These are phyloP conservation scores for Calamus simplicifolius DNA, from an alignment of 176 grass and related monocot genomes.

Conservation along the genomic window DNA sequence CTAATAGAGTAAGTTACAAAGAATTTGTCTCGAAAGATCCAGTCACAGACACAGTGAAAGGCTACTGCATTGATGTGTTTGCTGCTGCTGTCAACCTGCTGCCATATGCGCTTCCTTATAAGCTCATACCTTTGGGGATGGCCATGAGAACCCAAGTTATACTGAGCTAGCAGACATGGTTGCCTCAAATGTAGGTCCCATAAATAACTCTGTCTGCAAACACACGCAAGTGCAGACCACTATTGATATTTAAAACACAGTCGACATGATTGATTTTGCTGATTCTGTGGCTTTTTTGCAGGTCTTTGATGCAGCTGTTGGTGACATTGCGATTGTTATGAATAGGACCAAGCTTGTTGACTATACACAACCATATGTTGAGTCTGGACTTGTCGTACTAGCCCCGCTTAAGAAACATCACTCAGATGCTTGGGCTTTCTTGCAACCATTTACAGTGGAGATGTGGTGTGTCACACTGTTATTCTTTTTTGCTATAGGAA, in stretches of 20 bases:
- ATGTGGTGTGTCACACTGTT: conserved; percentile 82
- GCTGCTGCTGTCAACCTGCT: conserved; percentile 67
- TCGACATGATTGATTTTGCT: not conserved
- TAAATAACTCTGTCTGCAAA: not conserved
- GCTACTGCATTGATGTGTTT: conserved; percentile 94
- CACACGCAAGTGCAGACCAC: no score
- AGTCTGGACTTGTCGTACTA: conserved; percentile 80
- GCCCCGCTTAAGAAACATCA: conserved; percentile 57
- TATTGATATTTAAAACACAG: not conserved
- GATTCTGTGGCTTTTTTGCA: conserved; percentile 12
- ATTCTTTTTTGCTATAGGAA: conserved; percentile 70
- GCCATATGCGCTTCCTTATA: conserved; percentile 89
- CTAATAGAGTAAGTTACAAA: conserved; percentile 60
- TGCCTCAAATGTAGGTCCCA: conserved; percentile 56
- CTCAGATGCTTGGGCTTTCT: conserved; percentile 76
- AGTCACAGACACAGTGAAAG: conserved; percentile 45
- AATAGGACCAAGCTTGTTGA: conserved; percentile 50
- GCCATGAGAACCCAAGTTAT: conserved; percentile 60
- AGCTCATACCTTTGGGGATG: conserved; percentile 58
- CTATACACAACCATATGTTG: conserved; percentile 89
- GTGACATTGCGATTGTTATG: conserved; percentile 75
- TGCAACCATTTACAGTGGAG: conserved; percentile 72
- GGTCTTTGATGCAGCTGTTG: conserved; percentile 74
- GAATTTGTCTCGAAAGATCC: conserved; percentile 55
- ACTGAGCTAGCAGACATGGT: conserved; percentile 51